These are phyloP conservation scores for Magnusiomyces fungicola DNA, from an alignment of 1,139 yeast genomes.

Conservation along the genomic window DNA sequence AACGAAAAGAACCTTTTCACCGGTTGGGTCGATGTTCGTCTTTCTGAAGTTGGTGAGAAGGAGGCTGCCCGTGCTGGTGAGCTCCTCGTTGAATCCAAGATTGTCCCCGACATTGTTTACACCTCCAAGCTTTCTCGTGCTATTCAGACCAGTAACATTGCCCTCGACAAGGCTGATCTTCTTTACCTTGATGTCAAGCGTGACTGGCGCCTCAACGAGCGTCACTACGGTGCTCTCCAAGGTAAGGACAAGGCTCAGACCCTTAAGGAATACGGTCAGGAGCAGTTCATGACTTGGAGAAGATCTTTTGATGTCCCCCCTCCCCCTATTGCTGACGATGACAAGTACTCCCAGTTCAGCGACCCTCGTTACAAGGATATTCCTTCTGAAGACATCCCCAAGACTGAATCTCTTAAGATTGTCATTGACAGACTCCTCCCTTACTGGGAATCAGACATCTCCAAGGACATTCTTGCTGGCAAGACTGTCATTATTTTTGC, in stretches of 20 bases:
- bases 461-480: slow-evolving; percentile 74
- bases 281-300: slow-evolving; percentile 95
- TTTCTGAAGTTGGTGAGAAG: slow-evolving; percentile 75
- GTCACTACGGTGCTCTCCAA: slow-evolving; percentile 98
- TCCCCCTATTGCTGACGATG: slow-evolving; percentile 71
- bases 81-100: slow-evolving; percentile 78
- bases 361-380: slow-evolving; percentile 80
- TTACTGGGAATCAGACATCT: slow-evolving; percentile 93
- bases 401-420: slow-evolving; percentile 89
- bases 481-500: slow-evolving; percentile 93
- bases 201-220: slow-evolving; percentile 97
- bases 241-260: slow-evolving; percentile 98
- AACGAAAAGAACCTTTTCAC: slow-evolving; percentile 97
- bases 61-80: slow-evolving; percentile 96
- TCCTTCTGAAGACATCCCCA: slow-evolving; percentile 82
- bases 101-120: slow-evolving; percentile 80
- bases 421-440: slow-evolving; percentile 97
- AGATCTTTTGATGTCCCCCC: slow-evolving; percentile 98
- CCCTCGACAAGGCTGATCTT: slow-evolving; percentile 83
- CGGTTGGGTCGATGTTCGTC: slow-evolving; percentile 96
- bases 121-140: slow-evolving; percentile 94
- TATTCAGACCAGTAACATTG: slow-evolving; percentile 95
- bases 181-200: slow-evolving; percentile 89
- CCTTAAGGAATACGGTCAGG: slow-evolving; percentile 79
- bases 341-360: slow-evolving; percentile 76